Base-by-base conservation (phyloP, 1,139 yeast species). In the Debaryomyces fabryi region DNA sequence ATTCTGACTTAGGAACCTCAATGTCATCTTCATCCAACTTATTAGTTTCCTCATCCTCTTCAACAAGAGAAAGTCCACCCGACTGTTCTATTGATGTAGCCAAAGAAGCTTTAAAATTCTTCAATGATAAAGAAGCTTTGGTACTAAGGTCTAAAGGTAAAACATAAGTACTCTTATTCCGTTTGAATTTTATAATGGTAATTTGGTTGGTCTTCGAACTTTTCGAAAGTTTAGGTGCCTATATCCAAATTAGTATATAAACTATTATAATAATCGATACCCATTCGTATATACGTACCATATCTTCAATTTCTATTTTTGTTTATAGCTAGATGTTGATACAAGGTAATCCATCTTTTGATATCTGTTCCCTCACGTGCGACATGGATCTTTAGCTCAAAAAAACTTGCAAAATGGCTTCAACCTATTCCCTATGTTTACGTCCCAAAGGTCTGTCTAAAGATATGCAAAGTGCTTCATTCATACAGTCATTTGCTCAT, bases 141-240 rank as follows among this genome's bases (percentile, higher is more conserved):
- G 44, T 34, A 6, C 50, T 44, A 4, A 65, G 55, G 5, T 69
- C 64, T 1, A 78, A 50, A 0, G 77, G 67, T 15, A 81, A 55
- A 39, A 78, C 65, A 51, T 77, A 78, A 0, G 85, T 78, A 18
- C 73, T 56, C 45, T 68, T 70, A 9, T 59, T 60, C 35, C 79
- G 64, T 53, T 79, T 79, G 58, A 79, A 68, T 57, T 77, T 78
- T 37, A 80, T 52, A 5, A 77, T 67, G 6, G 74, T 66, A 6
- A 59, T 39, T 38, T 51, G 49, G 32, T 49, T 55, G 24, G 56
- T 50, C 25, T 51, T 55, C 10, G 60, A 59, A 15, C 58, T 57
- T 45, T 56, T 58, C 8, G 58, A 40, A 18, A 50, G 46, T 50
- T 68, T 67, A 4, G 74, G 73, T 15, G 74, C 65, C 73, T 68